These are phyloP conservation scores for Penicillium flavigenum DNA, from an alignment of 495 filamentous ascomycete species.

Conservation along the genomic window DNA sequence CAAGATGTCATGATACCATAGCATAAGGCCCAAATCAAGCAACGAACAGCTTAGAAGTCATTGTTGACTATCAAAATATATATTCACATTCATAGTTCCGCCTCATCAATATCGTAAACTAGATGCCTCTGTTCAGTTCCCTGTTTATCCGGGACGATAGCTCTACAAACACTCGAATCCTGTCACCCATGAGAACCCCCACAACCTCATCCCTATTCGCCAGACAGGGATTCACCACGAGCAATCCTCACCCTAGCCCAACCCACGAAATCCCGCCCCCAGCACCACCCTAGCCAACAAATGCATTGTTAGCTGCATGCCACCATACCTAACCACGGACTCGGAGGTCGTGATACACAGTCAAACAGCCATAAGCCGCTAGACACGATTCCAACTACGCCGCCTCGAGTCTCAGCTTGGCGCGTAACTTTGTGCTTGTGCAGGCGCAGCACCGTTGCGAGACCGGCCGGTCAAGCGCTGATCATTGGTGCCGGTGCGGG, in stretches of 20 bases:
- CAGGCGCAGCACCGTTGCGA: constrained; percentile 32
- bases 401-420: constrained; percentile 40
- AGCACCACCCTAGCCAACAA: constrained; percentile 30
- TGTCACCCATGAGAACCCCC: constrained; percentile 21
- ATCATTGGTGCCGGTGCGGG: constrained; percentile 45
- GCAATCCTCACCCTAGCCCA: constrained; percentile 39
- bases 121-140: constrained; percentile 32
- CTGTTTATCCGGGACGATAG: constrained; percentile 19
- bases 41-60: neutral
- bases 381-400: constrained; percentile 46
- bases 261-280: constrained; percentile 19
- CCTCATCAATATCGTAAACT: constrained; percentile 34
- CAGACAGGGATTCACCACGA: constrained; percentile 43
- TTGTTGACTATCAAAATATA: neutral
- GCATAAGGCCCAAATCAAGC: neutral
- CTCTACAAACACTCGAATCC: constrained; percentile 10
- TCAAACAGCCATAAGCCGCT: constrained; percentile 50
- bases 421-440: constrained; percentile 31
- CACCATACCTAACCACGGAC: constrained; percentile 24
- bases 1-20: neutral
- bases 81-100: constrained; percentile 6
- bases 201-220: constrained; percentile 29
- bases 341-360: constrained; percentile 37
- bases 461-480: constrained; percentile 51
- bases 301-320: constrained; percentile 29